Conservation (phyloP, 768 basidiomycete species). For the Mycena sanguinolenta region DNA sequence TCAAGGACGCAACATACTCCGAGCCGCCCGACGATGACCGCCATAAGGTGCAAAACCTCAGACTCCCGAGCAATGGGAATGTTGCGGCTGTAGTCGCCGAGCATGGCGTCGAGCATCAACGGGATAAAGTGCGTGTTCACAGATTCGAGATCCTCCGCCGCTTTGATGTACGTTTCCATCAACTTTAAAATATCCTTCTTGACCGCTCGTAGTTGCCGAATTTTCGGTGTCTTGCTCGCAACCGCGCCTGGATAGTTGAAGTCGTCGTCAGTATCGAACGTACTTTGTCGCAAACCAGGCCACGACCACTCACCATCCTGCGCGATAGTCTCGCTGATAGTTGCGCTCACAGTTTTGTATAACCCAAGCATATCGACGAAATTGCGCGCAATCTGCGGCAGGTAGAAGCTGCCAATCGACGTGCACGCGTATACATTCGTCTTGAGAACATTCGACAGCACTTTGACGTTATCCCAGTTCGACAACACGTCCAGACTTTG, state of each 20-base stretch:
- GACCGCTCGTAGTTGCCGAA: constrained; percentile 93
- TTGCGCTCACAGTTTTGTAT: constrained; percentile 96
- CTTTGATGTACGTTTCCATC: constrained; percentile 97
- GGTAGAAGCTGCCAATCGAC: constrained; percentile 96
- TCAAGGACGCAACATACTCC: constrained; percentile 79
- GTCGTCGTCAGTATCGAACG: too few relatives aligned
- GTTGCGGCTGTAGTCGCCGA: constrained; percentile 97
- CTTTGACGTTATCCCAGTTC: constrained; percentile 95
- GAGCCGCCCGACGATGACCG: constrained; percentile 89
- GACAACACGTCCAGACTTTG: constrained; percentile 93
- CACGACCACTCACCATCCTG: constrained; percentile 73
- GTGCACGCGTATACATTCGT: constrained; percentile 98
- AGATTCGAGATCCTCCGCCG: constrained; percentile 95
- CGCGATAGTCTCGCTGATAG: constrained; percentile 93
- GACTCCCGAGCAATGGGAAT: constrained; percentile 95
- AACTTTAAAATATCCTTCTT: constrained; percentile 98
- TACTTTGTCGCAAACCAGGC: too few relatives aligned
- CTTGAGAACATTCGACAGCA: constrained; percentile 95
- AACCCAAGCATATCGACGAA: constrained; percentile 98
- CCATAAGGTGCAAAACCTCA: constrained; percentile 97
- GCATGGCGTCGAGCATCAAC: constrained; percentile 93
- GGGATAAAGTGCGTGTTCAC: constrained; percentile 95
- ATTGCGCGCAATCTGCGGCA: constrained; percentile 94
- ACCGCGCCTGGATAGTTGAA: constrained; percentile 70
- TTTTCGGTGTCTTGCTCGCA: constrained; percentile 97